Conservation (phyloP, 768 basidiomycete genomes). For the Sporobolomyces pararoseus region DNA sequence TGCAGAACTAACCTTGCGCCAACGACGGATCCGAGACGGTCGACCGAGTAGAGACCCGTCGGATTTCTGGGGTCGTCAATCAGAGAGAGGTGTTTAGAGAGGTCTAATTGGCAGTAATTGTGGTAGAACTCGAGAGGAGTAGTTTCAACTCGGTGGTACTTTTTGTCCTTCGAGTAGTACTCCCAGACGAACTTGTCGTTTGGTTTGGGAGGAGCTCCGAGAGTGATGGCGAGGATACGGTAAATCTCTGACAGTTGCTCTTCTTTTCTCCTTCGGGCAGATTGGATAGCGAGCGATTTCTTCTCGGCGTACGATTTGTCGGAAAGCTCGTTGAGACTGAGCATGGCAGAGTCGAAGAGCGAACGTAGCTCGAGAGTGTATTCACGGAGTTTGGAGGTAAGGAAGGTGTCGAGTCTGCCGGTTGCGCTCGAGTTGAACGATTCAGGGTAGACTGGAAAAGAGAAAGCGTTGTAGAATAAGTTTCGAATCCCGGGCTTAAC, state of each 20-base stretch:
- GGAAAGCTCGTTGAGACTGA: slow-evolving; percentile 49
- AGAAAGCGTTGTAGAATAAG: too few species aligned
- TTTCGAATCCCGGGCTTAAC: too few species aligned
- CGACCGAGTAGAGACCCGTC: slow-evolving; percentile 58
- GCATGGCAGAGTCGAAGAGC: slow-evolving; percentile 36
- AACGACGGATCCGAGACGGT: slow-evolving; percentile 89
- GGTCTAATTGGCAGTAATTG: slow-evolving; percentile 52
- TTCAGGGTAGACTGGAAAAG: slow-evolving; percentile 50
- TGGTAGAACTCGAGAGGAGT: slow-evolving; percentile 77
- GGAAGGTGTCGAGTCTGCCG: slow-evolving; percentile 65
- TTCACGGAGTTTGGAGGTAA: slow-evolving; percentile 88
- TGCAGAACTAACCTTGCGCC: too few species aligned
- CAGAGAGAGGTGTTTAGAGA: slow-evolving; percentile 68
- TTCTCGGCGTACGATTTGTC: slow-evolving; percentile 40
- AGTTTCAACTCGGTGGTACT: slow-evolving; percentile 58
- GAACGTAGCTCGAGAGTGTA: slow-evolving; percentile 71
- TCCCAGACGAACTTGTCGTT: slow-evolving; percentile 76
- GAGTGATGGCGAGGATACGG: slow-evolving; percentile 72
- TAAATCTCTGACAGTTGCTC: slow-evolving; percentile 79
- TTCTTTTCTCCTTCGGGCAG: slow-evolving; percentile 76
- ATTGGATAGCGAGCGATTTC: slow-evolving; percentile 47
- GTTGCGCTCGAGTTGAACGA: slow-evolving; percentile 75
- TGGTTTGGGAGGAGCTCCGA: slow-evolving; percentile 78
- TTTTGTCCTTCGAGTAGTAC: slow-evolving; percentile 74
- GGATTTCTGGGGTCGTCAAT: slow-evolving; percentile 90